A percentile compares a stretch with the other conserved stretches of the same genome.
phyloP scores from a whole-genome alignment of 1,284 basidiomycete species.

The Afroboletus lepidellus region DNA sequence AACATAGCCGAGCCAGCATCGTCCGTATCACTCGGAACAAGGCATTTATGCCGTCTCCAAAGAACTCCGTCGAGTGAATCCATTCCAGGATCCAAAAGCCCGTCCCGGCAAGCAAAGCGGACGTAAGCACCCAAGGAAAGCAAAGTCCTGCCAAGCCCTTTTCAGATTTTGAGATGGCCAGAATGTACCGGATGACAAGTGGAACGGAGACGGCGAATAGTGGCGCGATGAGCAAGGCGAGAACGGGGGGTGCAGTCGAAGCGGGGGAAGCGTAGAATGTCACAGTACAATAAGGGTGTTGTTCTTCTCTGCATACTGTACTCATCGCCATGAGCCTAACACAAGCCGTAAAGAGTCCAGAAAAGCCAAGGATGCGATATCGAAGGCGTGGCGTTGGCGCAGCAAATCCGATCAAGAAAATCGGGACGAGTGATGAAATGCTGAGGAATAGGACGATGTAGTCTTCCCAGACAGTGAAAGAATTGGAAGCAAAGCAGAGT shows the following conservation, averaged over 20 bases:
- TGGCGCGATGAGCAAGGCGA: constrained; percentile 45
- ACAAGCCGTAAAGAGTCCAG: constrained; percentile 64
- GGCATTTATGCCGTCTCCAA: constrained; percentile 36
- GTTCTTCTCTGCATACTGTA: constrained; percentile 93
- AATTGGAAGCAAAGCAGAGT: constrained; percentile 83
- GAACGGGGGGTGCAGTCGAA: constrained; percentile 58
- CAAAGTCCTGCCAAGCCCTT: constrained; percentile 68
- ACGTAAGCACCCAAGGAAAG: constrained; percentile 58
- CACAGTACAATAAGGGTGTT: constrained; percentile 82
- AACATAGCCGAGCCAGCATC: constrained; percentile 57
- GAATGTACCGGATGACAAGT: constrained; percentile 51
- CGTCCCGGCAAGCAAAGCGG: constrained; percentile 57
- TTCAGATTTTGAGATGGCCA: constrained; percentile 72
- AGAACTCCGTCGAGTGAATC: constrained; percentile 54
- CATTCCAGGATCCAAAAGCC: constrained; percentile 82
- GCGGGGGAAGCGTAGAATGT: constrained; percentile 83
- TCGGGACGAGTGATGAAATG: constrained; percentile 59
- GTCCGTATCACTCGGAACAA: constrained; percentile 56
- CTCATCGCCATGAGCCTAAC: constrained; percentile 73
- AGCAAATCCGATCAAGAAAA: constrained; percentile 56
- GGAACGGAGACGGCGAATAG: constrained; percentile 51
- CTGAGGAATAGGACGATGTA: constrained; percentile 75
- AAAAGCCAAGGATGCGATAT: constrained; percentile 73
- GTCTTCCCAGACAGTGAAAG: constrained; percentile 97
- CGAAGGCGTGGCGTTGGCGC: constrained; percentile 71